Conservation (phyloP, 106 monocot genomes). For the Triglochin maritima region DNA sequence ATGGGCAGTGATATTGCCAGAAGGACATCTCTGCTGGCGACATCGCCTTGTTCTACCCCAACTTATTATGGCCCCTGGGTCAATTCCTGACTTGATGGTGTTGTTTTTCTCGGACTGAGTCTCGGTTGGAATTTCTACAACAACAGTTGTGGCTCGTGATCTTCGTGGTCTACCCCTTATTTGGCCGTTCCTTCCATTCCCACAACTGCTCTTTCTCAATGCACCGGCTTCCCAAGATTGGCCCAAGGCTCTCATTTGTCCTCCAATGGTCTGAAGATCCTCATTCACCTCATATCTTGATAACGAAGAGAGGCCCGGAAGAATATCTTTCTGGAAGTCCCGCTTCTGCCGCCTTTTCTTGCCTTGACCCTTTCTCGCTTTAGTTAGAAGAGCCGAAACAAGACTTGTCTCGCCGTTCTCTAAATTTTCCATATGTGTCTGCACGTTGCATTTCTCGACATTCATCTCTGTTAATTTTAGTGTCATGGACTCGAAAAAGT, state of each 20-base stretch:
- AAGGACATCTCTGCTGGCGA: slow-evolving; percentile 15
- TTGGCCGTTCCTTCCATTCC: slow-evolving; percentile 10
- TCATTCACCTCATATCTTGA: slow-evolving; percentile 54
- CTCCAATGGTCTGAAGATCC: slow-evolving; percentile 54
- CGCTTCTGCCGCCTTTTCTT: slow-evolving; percentile 45
- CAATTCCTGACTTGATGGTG: slow-evolving; percentile 10
- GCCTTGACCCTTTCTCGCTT: slow-evolving; percentile 30
- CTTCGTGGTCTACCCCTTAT: slow-evolving; percentile 15
- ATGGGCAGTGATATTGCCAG: slow-evolving; percentile 8
- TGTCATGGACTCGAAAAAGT: slow-evolving; percentile 29
- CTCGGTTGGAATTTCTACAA: slow-evolving; percentile 3
- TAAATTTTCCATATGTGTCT: not conserved
- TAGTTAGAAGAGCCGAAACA: slow-evolving; percentile 24
- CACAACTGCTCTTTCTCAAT: slow-evolving; percentile 17
- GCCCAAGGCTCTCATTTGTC: slow-evolving; percentile 38
- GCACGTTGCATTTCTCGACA: slow-evolving; percentile 3
- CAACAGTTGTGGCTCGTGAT: slow-evolving; percentile 6
- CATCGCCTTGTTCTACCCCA: slow-evolving; percentile 65
- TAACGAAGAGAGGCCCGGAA: slow-evolving; percentile 52
- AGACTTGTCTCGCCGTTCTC: slow-evolving; percentile 3
- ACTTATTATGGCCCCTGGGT: slow-evolving; percentile 16
- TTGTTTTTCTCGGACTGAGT: not conserved
- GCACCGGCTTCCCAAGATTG: slow-evolving; percentile 21
- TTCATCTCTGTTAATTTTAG: slow-evolving; percentile 25
- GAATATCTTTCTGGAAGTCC: slow-evolving; percentile 78